Evolutionary conservation across 2,329 filamentous ascomycete genomes (phyloP).

Genomic region (Alternaria panax): DNA sequence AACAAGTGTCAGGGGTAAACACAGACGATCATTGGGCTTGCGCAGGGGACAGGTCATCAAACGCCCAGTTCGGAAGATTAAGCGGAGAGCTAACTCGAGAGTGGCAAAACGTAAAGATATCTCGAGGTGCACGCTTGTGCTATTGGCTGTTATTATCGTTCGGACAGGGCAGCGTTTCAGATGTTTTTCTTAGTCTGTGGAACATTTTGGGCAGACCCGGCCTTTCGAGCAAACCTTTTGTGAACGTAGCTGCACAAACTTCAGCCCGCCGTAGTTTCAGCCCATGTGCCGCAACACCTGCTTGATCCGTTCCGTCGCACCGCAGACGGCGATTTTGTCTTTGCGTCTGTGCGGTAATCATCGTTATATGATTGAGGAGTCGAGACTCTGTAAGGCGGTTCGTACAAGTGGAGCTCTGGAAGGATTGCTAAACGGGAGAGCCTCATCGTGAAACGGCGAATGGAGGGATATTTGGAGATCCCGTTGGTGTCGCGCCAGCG

Average conservation of each 20-base stretch:
- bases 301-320: slow-evolving; percentile 9
- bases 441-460: slow-evolving; percentile 24
- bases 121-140: slow-evolving; percentile 4
- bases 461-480: slow-evolving; percentile 25
- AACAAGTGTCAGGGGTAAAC: slow-evolving; percentile 33
- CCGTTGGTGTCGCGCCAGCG: slow-evolving; percentile 19
- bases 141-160: slow-evolving; percentile 22
- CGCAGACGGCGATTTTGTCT: slow-evolving; percentile 16
- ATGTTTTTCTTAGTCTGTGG: slow-evolving; percentile 22
- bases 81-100: slow-evolving; percentile 21
- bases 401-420: slow-evolving; percentile 2
- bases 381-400: slow-evolving; percentile 28
- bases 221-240: slow-evolving; percentile 12
- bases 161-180: slow-evolving; percentile 33
- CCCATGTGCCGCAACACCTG: slow-evolving; percentile 23
- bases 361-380: slow-evolving; percentile 15
- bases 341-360: slow-evolving; percentile 22
- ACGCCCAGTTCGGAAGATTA: slow-evolving; percentile 26
- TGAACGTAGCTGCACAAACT: slow-evolving; percentile 26
- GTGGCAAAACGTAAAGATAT: slow-evolving; percentile 18
- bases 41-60: slow-evolving; percentile 30
- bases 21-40: slow-evolving; percentile 29
- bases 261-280: slow-evolving; percentile 26
- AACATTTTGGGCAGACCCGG: slow-evolving; percentile 20
- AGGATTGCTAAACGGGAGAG: slow-evolving; percentile 21